A percentile compares a stretch with the other conserved stretches of the same genome.
Evolutionary conservation across 331 rosid genomes (phyloP).

Genomic region (Phaseolus coccineus): DNA sequence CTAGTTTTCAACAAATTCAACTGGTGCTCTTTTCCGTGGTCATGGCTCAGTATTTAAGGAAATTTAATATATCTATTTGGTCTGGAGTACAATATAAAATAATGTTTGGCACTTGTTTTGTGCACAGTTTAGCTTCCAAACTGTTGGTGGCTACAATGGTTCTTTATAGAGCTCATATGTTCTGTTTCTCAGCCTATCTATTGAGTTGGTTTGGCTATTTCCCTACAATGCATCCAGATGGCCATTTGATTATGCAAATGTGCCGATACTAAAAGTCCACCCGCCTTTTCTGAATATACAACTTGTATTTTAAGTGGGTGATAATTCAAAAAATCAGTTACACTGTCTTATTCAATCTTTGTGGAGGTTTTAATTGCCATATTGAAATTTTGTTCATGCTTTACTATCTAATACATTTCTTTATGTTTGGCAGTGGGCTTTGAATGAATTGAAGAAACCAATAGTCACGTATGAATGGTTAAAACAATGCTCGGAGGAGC

Average conservation of each 20-base stretch:
- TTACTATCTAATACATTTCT: slow-evolving; percentile 34
- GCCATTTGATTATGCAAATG: neutral
- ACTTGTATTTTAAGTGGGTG: slow-evolving; percentile 37
- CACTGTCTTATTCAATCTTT: slow-evolving; percentile 15
- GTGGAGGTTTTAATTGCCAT: slow-evolving; percentile 8
- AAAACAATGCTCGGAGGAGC: slow-evolving; percentile 91
- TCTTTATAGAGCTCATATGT: slow-evolving; percentile 26
- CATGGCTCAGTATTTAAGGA: neutral
- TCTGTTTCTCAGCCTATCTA: slow-evolving; percentile 27
- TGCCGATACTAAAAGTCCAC: slow-evolving; percentile 25
- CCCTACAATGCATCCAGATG: slow-evolving; percentile 23
- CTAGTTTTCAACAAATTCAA: too few relatives aligned
- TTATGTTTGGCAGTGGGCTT: slow-evolving; percentile 85
- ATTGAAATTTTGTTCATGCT: slow-evolving; percentile 22
- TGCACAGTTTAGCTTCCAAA: slow-evolving; percentile 26
- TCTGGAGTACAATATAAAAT: neutral
- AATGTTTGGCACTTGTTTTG: slow-evolving; percentile 7
- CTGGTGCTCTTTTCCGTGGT: neutral
- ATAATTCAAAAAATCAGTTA: slow-evolving; percentile 29
- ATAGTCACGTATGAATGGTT: slow-evolving; percentile 84
- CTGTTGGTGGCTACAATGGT: slow-evolving; percentile 16
- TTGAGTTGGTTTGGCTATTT: slow-evolving; percentile 29
- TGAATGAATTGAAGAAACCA: slow-evolving; percentile 89
- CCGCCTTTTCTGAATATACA: slow-evolving; percentile 28
- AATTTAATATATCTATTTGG: neutral